Conservation (phyloP, 75 land plant genomes). For the Picea sitchensis region DNA sequence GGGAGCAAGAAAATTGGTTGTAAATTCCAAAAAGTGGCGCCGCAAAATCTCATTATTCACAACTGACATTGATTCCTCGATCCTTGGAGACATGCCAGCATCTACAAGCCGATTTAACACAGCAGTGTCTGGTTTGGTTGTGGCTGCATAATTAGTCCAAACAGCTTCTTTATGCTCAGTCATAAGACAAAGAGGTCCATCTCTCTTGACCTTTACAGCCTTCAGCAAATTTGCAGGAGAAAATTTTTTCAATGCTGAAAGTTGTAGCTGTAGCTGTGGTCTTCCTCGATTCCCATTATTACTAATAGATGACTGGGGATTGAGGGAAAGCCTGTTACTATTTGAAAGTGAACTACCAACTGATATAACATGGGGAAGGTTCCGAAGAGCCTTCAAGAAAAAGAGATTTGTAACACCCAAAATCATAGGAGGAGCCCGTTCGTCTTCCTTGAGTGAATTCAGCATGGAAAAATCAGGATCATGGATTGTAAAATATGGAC, state of each 20-base stretch:
- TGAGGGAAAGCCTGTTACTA: constrained; percentile 32
- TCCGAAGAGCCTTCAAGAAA: constrained; percentile 84
- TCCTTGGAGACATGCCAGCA: constrained; percentile 74
- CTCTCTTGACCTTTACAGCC: constrained; percentile 77
- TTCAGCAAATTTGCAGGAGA: constrained; percentile 78
- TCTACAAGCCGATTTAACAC: constrained; percentile 94
- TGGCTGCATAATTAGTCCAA: constrained; percentile 80
- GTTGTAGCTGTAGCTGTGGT: constrained; percentile 45
- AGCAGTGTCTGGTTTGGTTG: constrained; percentile 90
- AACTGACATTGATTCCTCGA: constrained; percentile 95
- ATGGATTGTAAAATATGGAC: constrained; percentile 99
- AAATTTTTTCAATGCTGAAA: constrained; percentile 62
- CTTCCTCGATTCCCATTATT: constrained; percentile 31
- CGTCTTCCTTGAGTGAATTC: constrained; percentile 74
- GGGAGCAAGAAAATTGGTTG: constrained; percentile 96
- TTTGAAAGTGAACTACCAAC: constrained; percentile 68
- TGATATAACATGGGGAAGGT: constrained; percentile 82
- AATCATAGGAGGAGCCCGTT: constrained; percentile 78
- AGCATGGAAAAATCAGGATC: constrained; percentile 81
- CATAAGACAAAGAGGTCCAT: constrained; percentile 96
- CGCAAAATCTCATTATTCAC: constrained; percentile 96
- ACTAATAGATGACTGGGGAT: constrained; percentile 20
- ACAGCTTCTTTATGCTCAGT: constrained; percentile 92
- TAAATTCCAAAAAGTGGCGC: constrained; percentile 94
- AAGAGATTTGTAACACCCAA: constrained; percentile 97